Evolutionary conservation across 495 filamentous ascomycete species (phyloP), one percentile per base, ranked within the genome.

Genomic region (Aspergillus bertholletiae): DNA sequence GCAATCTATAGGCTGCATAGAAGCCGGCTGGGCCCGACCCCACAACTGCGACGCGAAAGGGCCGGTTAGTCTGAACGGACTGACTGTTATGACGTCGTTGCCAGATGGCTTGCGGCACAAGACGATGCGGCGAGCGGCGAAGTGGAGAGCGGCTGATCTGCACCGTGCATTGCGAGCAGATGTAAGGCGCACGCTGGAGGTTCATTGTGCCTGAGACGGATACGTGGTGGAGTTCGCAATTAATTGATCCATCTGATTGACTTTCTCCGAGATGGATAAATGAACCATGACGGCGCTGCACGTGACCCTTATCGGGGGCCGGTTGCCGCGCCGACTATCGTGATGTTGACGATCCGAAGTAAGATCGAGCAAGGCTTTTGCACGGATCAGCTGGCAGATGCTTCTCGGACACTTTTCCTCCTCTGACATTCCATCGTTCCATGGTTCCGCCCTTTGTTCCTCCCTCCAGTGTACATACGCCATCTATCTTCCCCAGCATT

Each of bases 11-110:
- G 4, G 94, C 87, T 5, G 95, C 88, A 65, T 97, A 98, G 72
- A 97, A 98, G 5, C 94, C 94, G 40, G 95, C 94, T 5, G 94
- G 94, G 0, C 94, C 94, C 32, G 95, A 97, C 49, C 94, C 94
- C 64, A 98, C 86, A 50, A 98, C 80, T 59, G 92, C 94, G 57
- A 97, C 77, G 32, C 88, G 86, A 54, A 88, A 81, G 0, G 85
- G 85, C 24, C 77, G 75, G 32, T 73, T 76, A 62, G 74, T 56
- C 35, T 67, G 65, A 35, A 67, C 61, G 17, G 60, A 54, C 57
- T 73, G 58, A 41, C 71, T 76, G 56, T 63, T 66, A 24, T 64
- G 57, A 21, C 70, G 69, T 23, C 63, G 59, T 2, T 60, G 61
- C n/a, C 47, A 55, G 20, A 43, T 39, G 17, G 49, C 52, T 15